phyloP scores from a whole-genome alignment of 2,329 filamentous ascomycete genomes.

The Penicillium freii region DNA sequence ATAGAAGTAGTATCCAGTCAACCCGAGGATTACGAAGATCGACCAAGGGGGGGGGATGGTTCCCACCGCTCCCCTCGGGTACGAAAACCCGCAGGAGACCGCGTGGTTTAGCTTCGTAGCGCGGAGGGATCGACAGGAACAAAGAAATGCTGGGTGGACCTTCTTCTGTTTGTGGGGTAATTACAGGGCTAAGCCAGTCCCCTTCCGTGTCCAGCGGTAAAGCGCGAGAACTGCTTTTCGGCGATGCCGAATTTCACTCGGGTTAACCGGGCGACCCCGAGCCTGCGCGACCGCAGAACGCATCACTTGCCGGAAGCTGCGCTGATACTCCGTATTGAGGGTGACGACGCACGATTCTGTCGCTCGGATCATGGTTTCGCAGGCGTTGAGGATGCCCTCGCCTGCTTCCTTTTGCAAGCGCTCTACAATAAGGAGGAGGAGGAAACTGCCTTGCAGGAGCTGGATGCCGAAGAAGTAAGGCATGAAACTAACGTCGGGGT shows the following conservation, averaged over 20 bases:
- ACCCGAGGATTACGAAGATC: background rate
- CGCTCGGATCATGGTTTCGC: slow-evolving; percentile 86
- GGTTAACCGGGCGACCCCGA: slow-evolving; percentile 77
- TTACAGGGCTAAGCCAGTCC: slow-evolving; percentile 70
- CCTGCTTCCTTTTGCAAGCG: slow-evolving; percentile 82
- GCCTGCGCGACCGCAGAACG: slow-evolving; percentile 84
- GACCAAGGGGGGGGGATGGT: background rate
- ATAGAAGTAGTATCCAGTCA: background rate
- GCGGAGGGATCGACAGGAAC: slow-evolving; percentile 11
- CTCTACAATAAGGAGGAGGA: slow-evolving; percentile 83
- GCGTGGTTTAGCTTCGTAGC: background rate
- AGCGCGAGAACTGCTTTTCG: slow-evolving; percentile 78
- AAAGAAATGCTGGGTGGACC: background rate
- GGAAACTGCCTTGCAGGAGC: slow-evolving; percentile 82
- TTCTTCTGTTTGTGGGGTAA: background rate
- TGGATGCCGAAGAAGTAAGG: slow-evolving; percentile 97
- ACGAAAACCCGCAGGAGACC: background rate
- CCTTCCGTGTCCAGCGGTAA: slow-evolving; percentile 90
- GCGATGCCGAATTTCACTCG: slow-evolving; percentile 79
- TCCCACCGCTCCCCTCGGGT: background rate
- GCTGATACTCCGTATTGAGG: slow-evolving; percentile 89
- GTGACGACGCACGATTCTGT: slow-evolving; percentile 93
- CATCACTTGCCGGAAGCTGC: slow-evolving; percentile 95
- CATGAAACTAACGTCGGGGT: slow-evolving; percentile 92
- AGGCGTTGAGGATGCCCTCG: slow-evolving; percentile 81